These are phyloP conservation scores for Trebouxia sp. DNA, from an alignment of 139 green algal genomes.

Conservation along the genomic window DNA sequence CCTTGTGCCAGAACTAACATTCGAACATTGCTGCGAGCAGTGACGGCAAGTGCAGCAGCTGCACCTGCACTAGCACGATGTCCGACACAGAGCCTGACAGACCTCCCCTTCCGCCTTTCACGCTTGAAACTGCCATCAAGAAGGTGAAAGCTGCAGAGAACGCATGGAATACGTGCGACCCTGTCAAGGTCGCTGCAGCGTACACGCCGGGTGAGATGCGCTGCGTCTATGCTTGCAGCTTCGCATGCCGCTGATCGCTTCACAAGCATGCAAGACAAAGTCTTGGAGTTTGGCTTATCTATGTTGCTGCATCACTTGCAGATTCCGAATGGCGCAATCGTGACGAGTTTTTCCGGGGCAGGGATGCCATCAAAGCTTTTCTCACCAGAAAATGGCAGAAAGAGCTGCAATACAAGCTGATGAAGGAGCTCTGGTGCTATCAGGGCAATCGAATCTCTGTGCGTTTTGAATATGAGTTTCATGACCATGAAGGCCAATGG, in stretches of 20 bases:
- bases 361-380: constrained; percentile 55
- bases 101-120: constrained; percentile 30
- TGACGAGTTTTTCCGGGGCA: constrained; percentile 56
- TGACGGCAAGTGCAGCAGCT: too few relatives aligned
- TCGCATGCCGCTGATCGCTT: too few relatives aligned
- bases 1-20: too few relatives aligned
- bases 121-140: constrained; percentile 25
- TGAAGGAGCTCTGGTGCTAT: constrained; percentile 58
- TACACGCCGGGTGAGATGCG: constrained; percentile 46
- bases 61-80: too few relatives aligned
- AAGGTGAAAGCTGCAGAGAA: constrained; percentile 32
- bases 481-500: constrained; percentile 54
- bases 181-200: constrained; percentile 43
- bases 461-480: constrained; percentile 68
- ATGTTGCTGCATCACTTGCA: not conserved
- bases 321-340: constrained; percentile 70
- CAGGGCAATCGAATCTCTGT: constrained; percentile 31
- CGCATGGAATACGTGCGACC: constrained; percentile 39
- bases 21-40: too few relatives aligned
- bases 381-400: constrained; percentile 60
- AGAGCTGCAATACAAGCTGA: constrained; percentile 65
- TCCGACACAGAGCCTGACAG: constrained; percentile 20
- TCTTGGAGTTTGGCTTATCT: not conserved
- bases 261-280: too few relatives aligned
- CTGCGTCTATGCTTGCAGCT: too few relatives aligned